phyloP scores from a whole-genome alignment of 768 basidiomycete species.

The Mycena epipterygia region DNA sequence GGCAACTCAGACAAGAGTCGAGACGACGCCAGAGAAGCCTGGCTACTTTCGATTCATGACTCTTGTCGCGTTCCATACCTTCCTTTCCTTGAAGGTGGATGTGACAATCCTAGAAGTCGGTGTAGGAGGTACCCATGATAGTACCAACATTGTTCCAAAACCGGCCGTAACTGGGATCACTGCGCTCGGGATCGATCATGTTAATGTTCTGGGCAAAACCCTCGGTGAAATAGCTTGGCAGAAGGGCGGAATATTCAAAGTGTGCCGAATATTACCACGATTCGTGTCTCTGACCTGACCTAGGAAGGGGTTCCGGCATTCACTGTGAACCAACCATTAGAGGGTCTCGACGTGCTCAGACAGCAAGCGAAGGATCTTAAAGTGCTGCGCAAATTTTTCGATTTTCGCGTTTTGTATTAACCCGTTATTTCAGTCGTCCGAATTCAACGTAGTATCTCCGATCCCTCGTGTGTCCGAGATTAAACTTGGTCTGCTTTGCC shows the following conservation, averaged over 20 bases:
- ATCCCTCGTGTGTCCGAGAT: slow-evolving; percentile 64
- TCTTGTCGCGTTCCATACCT: slow-evolving; percentile 91
- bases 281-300: slow-evolving; percentile 12
- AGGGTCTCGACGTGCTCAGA: slow-evolving; percentile 77
- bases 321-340: slow-evolving; percentile 81
- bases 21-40: slow-evolving; percentile 79
- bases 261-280: slow-evolving; percentile 39
- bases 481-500: slow-evolving; percentile 69
- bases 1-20: slow-evolving; percentile 56
- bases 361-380: slow-evolving; percentile 75
- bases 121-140: slow-evolving; percentile 93
- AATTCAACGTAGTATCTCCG: slow-evolving; percentile 73
- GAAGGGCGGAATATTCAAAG: slow-evolving; percentile 98
- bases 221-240: slow-evolving; percentile 92
- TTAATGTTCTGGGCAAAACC: slow-evolving; percentile 88
- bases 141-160: slow-evolving; percentile 94
- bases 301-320: slow-evolving; percentile 89
- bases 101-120: slow-evolving; percentile 97
- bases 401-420: slow-evolving; percentile 3
- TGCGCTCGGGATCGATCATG: slow-evolving; percentile 93
- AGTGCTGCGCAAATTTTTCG: slow-evolving; percentile 50
- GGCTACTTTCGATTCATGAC: slow-evolving; percentile 96
- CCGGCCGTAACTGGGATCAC: slow-evolving; percentile 94
- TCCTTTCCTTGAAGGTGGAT: slow-evolving; percentile 85
- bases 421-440: slow-evolving; percentile 64